Conservation (phyloP, 306 rosid species). For the Heteromeles arbutifolia region DNA sequence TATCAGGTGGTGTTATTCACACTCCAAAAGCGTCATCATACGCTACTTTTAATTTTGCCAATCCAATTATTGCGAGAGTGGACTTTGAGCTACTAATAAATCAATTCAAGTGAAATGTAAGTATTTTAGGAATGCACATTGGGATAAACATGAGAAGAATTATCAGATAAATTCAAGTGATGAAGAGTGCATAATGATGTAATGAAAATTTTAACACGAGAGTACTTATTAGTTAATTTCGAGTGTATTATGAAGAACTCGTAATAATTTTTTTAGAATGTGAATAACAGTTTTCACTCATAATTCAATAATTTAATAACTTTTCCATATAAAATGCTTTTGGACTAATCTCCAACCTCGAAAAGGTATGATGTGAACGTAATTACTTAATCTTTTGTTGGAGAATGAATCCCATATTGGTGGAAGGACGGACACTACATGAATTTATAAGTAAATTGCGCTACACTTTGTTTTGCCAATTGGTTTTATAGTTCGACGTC, state of each 20-base stretch:
- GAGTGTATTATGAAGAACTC: neutral
- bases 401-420: too few species aligned
- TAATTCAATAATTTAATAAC: neutral
- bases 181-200: neutral
- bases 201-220: neutral
- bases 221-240: too few species aligned
- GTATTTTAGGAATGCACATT: neutral
- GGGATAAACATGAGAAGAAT: neutral
- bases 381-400: neutral
- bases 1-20: neutral
- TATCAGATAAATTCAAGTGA: neutral
- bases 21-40: neutral
- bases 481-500: rapidly evolving
- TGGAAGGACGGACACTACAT: too few species aligned
- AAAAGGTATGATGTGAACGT: neutral
- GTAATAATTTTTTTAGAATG: neutral
- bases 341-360: neutral
- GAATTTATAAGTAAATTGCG: too few species aligned
- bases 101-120: neutral
- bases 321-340: neutral
- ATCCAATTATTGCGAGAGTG: neutral
- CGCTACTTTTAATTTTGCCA: neutral
- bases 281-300: neutral
- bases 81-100: neutral
- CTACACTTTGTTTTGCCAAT: too few species aligned